Base-by-base conservation (phyloP, 208 protist species). In the Leishmania gerbilli region DNA sequence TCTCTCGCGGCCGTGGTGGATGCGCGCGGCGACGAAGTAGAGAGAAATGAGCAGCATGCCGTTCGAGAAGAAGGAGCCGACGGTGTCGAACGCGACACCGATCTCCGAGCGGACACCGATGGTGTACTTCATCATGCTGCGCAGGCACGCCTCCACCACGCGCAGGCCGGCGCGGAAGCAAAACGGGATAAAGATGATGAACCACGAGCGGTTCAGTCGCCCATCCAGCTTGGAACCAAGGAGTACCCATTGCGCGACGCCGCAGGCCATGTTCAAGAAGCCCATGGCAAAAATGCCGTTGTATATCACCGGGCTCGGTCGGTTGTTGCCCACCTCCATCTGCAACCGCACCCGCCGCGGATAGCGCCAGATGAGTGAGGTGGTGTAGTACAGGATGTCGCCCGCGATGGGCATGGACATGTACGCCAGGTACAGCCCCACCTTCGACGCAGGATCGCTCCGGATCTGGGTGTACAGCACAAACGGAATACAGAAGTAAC, bases 351-450 rank as follows among this genome's bases (percentile, higher is more conserved):
- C 49, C 64, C 86, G 82, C 47, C 87, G 80, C 40, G 95, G 95
- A 92, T 91, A 96, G 74, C 93, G 91, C 93, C 95, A 97, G 76
- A 95, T 92, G 79, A 96, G 84, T n/a, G 95, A 96, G 62, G 91
- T 92, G 49, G 91, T 62, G 82, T 96, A 96, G 87, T 95, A 96
- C 8, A 96, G 64, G 51, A 89, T 84, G 80, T 97, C 95, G 37
- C 85, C 95, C 47, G 90, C 77, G 82, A 97, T 95, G 24, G 87
- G 92, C 58, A 95, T 79, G 13, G 47, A 71, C 85, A 97, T 92
- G 82, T 93, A 95, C 45, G 21, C 53, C 47, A 89, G 67, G 75
- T 87, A 95, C 67, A 91, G 78, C 6, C 89, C 89, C 21, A 86
- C 78, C 11, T 77, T 69, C 19, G 56, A 77, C 40, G 68, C 21